Percentiles rank a stretch among this genome's conserved stretches.
Evolutionary conservation across 208 protist species (phyloP).

Genomic region (Leptomonas pyrrhocoris): DNA sequence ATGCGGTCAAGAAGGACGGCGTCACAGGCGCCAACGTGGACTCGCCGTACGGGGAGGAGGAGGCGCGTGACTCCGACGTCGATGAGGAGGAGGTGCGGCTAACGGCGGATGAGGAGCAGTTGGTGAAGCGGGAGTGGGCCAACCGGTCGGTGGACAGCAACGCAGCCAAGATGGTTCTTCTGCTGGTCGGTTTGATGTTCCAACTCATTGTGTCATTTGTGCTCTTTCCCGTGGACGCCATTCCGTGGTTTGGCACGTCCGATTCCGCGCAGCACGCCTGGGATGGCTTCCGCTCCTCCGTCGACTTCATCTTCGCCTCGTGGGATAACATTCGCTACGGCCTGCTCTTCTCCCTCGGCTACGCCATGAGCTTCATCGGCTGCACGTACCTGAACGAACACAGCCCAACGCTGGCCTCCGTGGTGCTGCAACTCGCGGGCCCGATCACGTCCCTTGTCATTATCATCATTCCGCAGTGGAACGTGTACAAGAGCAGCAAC

Average conservation of each 20-base stretch:
- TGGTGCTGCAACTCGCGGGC: conserved; percentile 78
- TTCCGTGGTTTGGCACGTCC: conserved; percentile 79
- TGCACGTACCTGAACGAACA: conserved; percentile 86
- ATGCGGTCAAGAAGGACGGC: conserved; percentile 3
- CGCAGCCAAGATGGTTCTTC: conserved; percentile 73
- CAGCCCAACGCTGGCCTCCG: conserved; percentile 80
- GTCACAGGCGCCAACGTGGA: neutral
- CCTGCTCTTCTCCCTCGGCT: conserved; percentile 70
- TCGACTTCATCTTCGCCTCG: conserved; percentile 67
- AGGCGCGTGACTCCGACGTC: conserved; percentile 8
- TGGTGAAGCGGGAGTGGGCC: conserved; percentile 59
- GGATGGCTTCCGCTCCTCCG: conserved; percentile 49
- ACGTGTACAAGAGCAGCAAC: conserved; percentile 67
- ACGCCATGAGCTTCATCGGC: conserved; percentile 81
- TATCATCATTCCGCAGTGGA: conserved; percentile 78
- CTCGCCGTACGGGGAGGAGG: conserved; percentile 10
- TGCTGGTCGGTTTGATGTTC: conserved; percentile 66
- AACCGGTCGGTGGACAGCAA: conserved; percentile 64
- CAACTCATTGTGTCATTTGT: conserved; percentile 71
- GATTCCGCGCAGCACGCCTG: conserved; percentile 42
- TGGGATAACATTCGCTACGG: conserved; percentile 74
- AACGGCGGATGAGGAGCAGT: conserved; percentile 25
- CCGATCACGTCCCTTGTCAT: conserved; percentile 78
- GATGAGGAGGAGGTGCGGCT: conserved; percentile 26
- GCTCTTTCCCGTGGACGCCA: conserved; percentile 68